These are phyloP conservation scores for Mollisiaceae sp. DNA, from an alignment of 2,329 filamentous ascomycete genomes.

Conservation along the genomic window DNA sequence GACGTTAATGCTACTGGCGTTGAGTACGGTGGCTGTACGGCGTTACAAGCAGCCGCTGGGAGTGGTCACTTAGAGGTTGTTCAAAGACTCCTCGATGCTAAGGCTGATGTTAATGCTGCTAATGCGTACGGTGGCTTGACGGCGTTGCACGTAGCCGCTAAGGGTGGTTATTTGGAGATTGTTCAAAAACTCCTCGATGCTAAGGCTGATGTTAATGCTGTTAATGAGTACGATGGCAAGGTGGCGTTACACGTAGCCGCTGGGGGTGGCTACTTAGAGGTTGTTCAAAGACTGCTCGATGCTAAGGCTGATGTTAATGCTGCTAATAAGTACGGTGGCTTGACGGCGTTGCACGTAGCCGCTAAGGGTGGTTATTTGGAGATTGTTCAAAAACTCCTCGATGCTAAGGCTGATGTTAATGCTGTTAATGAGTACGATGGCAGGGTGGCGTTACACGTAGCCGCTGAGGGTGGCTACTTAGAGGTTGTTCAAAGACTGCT, in stretches of 20 bases:
- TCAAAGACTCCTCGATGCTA: slow-evolving; percentile 19
- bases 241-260: slow-evolving; percentile 48
- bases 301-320: slow-evolving; percentile 42
- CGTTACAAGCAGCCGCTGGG: slow-evolving; percentile 24
- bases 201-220: slow-evolving; percentile 23
- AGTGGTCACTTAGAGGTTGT: slow-evolving; percentile 16
- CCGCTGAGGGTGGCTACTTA: slow-evolving; percentile 5
- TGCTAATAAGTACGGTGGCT: slow-evolving; percentile 29
- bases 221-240: slow-evolving; percentile 37
- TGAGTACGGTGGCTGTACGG: slow-evolving; percentile 3
- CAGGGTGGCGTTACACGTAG: slow-evolving; percentile 29
- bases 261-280: slow-evolving; percentile 38
- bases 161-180: slow-evolving; percentile 11
- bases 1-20: slow-evolving; percentile 30
- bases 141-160: slow-evolving; percentile 25
- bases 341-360: slow-evolving; percentile 22
- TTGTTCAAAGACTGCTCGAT: slow-evolving; percentile 43
- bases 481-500: slow-evolving; percentile 42
- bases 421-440: slow-evolving; percentile 21
- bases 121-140: background rate
- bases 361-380: background rate
- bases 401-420: slow-evolving; percentile 42
- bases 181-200: slow-evolving; percentile 15
- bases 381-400: slow-evolving; percentile 42
- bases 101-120: slow-evolving; percentile 21